Percentiles rank a stretch among this genome's conserved stretches.
phyloP scores from a whole-genome alignment of 345 rosid species.

The Linum tenue region DNA sequence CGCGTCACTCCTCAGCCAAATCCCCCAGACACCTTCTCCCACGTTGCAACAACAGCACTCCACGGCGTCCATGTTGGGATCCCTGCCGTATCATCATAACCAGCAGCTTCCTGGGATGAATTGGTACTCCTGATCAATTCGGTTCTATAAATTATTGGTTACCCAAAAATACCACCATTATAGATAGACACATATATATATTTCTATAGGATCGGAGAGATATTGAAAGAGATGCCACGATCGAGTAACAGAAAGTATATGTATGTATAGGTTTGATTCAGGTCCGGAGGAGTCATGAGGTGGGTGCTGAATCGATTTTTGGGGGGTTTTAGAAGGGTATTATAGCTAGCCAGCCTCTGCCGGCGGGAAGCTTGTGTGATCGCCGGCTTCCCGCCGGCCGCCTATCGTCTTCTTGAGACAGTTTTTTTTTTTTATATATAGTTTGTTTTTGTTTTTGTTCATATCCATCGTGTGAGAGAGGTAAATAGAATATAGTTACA shows the following conservation, averaged over 20 bases:
- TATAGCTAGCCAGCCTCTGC: not conserved
- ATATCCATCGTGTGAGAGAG: not conserved
- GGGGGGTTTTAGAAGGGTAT: not conserved
- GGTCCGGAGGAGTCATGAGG: not conserved
- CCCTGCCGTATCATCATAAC: constrained; percentile 43
- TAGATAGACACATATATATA: constrained; percentile 3
- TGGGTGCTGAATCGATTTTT: not conserved
- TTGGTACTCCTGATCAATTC: constrained; percentile 48
- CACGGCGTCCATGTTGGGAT: constrained; percentile 24
- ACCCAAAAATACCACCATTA: not conserved
- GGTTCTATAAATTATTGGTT: too few relatives aligned
- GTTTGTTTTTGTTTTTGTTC: not conserved
- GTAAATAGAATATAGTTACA: too few relatives aligned
- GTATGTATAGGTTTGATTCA: not conserved
- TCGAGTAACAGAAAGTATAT: constrained; percentile 4
- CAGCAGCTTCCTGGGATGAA: constrained; percentile 55
- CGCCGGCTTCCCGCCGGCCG: too few relatives aligned
- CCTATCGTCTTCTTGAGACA: too few relatives aligned
- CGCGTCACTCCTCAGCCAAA: constrained; percentile 38
- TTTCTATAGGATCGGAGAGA: constrained; percentile 8
- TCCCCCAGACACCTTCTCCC: constrained; percentile 33
- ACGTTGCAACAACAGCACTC: constrained; percentile 34
- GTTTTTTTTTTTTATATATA: too few relatives aligned
- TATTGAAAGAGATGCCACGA: too few relatives aligned
- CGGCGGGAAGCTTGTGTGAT: too few relatives aligned